Conservation (phyloP, 108 stramenopile genomes). For the Stephanodiscus triporus region DNA sequence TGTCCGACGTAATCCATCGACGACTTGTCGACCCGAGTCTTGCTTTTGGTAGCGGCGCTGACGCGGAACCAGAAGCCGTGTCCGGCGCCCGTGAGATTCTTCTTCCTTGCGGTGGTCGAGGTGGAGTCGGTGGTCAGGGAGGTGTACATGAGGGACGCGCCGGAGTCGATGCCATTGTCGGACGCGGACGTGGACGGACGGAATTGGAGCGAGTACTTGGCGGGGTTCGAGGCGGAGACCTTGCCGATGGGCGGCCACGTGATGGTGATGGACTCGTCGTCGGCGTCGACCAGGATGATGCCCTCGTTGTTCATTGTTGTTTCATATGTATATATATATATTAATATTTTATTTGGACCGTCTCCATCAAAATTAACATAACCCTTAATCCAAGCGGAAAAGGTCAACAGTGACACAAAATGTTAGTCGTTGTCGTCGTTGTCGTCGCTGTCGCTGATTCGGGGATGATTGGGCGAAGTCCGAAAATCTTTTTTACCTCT, state of each 20-base stretch:
- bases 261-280: conserved; percentile 67
- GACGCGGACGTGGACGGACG: conserved; percentile 44
- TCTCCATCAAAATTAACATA: too few relatives aligned
- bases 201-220: conserved; percentile 68
- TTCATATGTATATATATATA: too few relatives aligned
- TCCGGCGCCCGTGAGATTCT: conserved; percentile 59
- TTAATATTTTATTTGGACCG: too few relatives aligned
- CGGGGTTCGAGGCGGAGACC: conserved; percentile 24
- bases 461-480: too few relatives aligned
- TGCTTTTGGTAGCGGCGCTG: conserved; percentile 40
- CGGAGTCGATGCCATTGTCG: conserved; percentile 53
- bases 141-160: conserved; percentile 48
- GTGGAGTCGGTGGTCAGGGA: conserved; percentile 61
- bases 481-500: too few relatives aligned
- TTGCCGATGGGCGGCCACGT: conserved; percentile 61
- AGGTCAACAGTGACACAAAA: too few relatives aligned
- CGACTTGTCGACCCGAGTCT: conserved; percentile 36
- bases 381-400: too few relatives aligned
- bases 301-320: conserved; percentile 34
- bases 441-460: too few relatives aligned
- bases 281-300: conserved; percentile 66
- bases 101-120: conserved; percentile 66
- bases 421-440: too few relatives aligned
- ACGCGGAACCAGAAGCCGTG: conserved; percentile 71
- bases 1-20: conserved; percentile 45